Percentiles rank a stretch among this genome's conserved stretches.
These are phyloP conservation scores for Nakazawaea wickerhamii DNA, from an alignment of 805 yeast genomes.

Conservation along the genomic window DNA sequence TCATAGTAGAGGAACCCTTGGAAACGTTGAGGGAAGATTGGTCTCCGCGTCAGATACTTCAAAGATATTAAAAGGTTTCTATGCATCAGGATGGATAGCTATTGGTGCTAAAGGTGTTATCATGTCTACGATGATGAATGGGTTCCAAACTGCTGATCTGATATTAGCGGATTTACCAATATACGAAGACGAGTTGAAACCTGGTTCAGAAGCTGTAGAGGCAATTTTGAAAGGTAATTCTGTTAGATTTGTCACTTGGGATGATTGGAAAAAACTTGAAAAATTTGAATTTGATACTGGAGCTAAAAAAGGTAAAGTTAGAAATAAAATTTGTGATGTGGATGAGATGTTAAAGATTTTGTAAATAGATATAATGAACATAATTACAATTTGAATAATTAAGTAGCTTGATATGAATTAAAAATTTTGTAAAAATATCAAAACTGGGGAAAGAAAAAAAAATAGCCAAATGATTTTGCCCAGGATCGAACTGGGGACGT, in stretches of 20 bases:
- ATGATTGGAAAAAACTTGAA: conserved; percentile 60
- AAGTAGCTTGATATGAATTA: background rate
- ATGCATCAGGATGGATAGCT: conserved; percentile 88
- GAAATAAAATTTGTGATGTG: conserved; percentile 49
- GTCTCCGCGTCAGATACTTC: conserved; percentile 18
- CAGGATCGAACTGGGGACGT: conserved; percentile 99
- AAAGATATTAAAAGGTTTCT: conserved; percentile 41
- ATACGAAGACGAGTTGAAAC: conserved; percentile 18
- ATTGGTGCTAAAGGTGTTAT: conserved; percentile 87
- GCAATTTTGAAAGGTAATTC: conserved; percentile 18
- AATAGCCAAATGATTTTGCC: conserved; percentile 74
- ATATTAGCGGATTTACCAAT: conserved; percentile 47
- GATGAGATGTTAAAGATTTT: conserved; percentile 42
- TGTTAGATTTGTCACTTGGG: conserved; percentile 46
- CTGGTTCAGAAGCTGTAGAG: conserved; percentile 27
- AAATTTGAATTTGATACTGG: conserved; percentile 49
- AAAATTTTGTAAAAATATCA: no score
- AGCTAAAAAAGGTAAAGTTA: conserved; percentile 38
- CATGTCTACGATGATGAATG: conserved; percentile 82
- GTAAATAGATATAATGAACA: background rate
- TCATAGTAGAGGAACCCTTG: conserved; percentile 34
- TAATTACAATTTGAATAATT: no score
- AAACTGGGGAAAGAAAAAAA: conserved; percentile 20
- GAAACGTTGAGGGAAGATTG: conserved; percentile 42
- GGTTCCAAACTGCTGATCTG: conserved; percentile 67